Conservation (phyloP, 148 eudicot genomes). For the Drosera capensis region DNA sequence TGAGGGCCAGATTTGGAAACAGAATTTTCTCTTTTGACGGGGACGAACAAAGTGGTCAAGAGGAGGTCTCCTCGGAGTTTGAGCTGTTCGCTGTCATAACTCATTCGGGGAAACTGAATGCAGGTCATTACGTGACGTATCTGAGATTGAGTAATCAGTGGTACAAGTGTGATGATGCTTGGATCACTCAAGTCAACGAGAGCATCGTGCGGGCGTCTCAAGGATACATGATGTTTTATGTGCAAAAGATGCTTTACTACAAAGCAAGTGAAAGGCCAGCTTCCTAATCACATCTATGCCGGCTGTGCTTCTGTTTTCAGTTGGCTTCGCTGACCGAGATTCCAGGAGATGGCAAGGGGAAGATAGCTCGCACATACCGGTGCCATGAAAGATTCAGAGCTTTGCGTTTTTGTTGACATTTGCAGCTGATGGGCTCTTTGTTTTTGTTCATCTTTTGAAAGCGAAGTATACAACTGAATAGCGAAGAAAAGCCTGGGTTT, state of each 20-base stretch:
- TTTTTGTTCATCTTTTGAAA: neutral
- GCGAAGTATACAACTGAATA: neutral
- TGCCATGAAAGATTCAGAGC: neutral
- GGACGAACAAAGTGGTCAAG: constrained; percentile 27
- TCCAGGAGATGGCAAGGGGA: neutral
- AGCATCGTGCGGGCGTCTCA: constrained; percentile 58
- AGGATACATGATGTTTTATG: constrained; percentile 78
- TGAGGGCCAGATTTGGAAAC: constrained; percentile 57
- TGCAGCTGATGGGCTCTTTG: neutral
- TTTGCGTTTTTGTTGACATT: neutral
- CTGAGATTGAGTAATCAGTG: constrained; percentile 60
- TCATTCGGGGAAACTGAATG: constrained; percentile 51
- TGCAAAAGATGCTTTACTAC: constrained; percentile 65
- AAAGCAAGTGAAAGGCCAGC: constrained; percentile 35
- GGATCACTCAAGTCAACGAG: constrained; percentile 61
- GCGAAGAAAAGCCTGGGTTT: constrained; percentile 4
- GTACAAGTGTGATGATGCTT: constrained; percentile 85
- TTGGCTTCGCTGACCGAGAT: neutral
- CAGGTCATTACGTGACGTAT: constrained; percentile 69
- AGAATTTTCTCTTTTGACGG: constrained; percentile 38
- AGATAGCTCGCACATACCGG: neutral
- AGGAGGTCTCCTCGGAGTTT: constrained; percentile 48
- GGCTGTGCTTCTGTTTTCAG: neutral
- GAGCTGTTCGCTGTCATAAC: constrained; percentile 74
- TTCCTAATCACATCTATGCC: constrained; percentile 15